Evolutionary conservation across 2,329 filamentous ascomycete species (phyloP).

Genomic region (Talaromyces atroroseus): DNA sequence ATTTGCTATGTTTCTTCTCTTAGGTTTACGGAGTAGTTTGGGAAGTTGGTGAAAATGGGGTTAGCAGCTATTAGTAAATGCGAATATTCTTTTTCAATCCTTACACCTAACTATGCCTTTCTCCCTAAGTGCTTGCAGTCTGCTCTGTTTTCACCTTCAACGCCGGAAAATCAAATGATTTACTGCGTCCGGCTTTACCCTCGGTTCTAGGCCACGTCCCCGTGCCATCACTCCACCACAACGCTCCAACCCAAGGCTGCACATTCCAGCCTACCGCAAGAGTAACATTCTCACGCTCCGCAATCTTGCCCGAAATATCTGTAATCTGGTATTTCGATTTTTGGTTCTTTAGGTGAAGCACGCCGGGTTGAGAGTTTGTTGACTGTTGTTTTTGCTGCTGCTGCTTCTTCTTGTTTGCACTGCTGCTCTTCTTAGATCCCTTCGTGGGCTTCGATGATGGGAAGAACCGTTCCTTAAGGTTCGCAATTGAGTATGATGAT

Average conservation of each 20-base stretch:
- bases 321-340: slow-evolving; percentile 97
- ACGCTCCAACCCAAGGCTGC: slow-evolving; percentile 87
- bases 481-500: slow-evolving; percentile 38
- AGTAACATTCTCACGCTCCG: slow-evolving; percentile 65
- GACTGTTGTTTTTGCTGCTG: slow-evolving; percentile 13
- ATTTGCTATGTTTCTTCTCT: not conserved
- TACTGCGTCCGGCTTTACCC: slow-evolving; percentile 47
- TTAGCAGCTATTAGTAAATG: not conserved
- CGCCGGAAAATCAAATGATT: slow-evolving; percentile 51
- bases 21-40: not conserved
- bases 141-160: slow-evolving; percentile 42
- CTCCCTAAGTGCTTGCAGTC: not conserved
- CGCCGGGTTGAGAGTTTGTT: slow-evolving; percentile 44
- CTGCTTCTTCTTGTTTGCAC: slow-evolving; percentile 12
- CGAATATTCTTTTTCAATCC: not conserved
- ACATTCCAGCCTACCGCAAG: slow-evolving; percentile 90
- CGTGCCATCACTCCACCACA: slow-evolving; percentile 68
- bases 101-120: not conserved
- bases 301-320: slow-evolving; percentile 74
- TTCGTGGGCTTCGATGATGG: slow-evolving; percentile 16
- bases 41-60: too few relatives aligned
- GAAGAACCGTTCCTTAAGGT: slow-evolving; percentile 33
- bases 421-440: slow-evolving; percentile 6
- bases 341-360: slow-evolving; percentile 73
- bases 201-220: slow-evolving; percentile 48